Evolutionary conservation across 2,329 filamentous ascomycete species (phyloP).

Genomic region (Fusarium clavum): DNA sequence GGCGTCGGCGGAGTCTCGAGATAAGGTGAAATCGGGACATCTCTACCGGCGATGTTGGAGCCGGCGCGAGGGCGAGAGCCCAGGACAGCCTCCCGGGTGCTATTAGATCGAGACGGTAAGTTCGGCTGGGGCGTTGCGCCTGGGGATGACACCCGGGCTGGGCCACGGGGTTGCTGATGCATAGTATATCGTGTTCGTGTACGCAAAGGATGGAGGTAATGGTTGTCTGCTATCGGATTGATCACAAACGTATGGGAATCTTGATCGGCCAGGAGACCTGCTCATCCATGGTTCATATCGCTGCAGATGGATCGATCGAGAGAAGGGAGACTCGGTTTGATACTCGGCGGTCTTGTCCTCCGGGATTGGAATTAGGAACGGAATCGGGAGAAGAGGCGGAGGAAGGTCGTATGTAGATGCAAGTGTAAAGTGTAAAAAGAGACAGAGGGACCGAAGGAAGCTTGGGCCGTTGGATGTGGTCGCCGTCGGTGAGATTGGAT

Average conservation of each 20-base stretch:
- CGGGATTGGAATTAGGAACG: not conserved
- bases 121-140: constrained; percentile 74
- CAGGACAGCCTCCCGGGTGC: constrained; percentile 71
- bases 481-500: constrained; percentile 40
- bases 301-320: constrained; percentile 18
- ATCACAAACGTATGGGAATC: constrained; percentile 49
- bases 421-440: constrained; percentile 40
- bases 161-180: constrained; percentile 89
- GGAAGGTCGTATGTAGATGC: constrained; percentile 7
- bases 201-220: constrained; percentile 10
- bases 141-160: constrained; percentile 78
- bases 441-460: constrained; percentile 4
- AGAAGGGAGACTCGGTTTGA: constrained; percentile 6
- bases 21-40: constrained; percentile 61
- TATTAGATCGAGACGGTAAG: constrained; percentile 78
- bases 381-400: constrained; percentile 17
- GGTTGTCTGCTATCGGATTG: constrained; percentile 28
- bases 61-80: constrained; percentile 57
- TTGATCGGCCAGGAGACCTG: constrained; percentile 50
- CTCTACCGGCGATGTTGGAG: constrained; percentile 58
- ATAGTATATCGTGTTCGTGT: constrained; percentile 60
- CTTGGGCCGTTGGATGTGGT: constrained; percentile 20
- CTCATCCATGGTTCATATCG: constrained; percentile 52
- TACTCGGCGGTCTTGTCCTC: constrained; percentile 13
- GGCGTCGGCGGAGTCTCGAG: constrained; percentile 56